These are phyloP conservation scores for Prinsepia uniflora DNA, from an alignment of 306 rosid species.

Conservation along the genomic window DNA sequence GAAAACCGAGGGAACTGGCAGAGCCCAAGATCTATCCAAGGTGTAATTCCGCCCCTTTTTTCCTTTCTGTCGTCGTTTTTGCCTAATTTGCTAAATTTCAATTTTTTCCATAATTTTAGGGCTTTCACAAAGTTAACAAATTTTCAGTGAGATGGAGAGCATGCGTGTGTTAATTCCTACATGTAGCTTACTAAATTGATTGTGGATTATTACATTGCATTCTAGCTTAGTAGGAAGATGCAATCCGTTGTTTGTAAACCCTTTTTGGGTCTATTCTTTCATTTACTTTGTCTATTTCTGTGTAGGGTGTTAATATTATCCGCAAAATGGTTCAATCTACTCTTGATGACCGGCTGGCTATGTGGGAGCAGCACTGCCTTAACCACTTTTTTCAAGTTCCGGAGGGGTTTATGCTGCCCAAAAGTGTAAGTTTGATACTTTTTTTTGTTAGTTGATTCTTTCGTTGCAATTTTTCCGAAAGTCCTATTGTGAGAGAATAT, in stretches of 20 bases:
- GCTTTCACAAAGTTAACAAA: not conserved
- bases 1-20: constrained; percentile 42
- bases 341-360: constrained; percentile 50
- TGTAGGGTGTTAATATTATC: constrained; percentile 54
- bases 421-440: constrained; percentile 39
- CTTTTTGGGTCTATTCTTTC: not conserved
- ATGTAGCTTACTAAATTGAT: not conserved
- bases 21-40: constrained; percentile 55
- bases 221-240: not conserved
- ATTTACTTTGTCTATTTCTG: not conserved
- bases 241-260: not conserved
- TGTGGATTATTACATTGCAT: not conserved
- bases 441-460: not conserved
- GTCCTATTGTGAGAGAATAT: not conserved
- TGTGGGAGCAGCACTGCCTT: constrained; percentile 80
- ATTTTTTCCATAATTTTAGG: not conserved
- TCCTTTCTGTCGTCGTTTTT: not conserved
- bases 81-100: constrained; percentile 1
- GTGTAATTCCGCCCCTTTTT: constrained; percentile 19
- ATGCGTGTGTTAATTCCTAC: too few species aligned
- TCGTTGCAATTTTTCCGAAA: not conserved
- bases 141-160: not conserved
- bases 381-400: constrained; percentile 70
- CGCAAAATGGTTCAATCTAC: constrained; percentile 47
- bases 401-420: constrained; percentile 52